Percentiles rank a stretch among this genome's conserved stretches.
These are phyloP conservation scores for Candida sp. DNA, from an alignment of 1,139 yeast genomes.

Conservation along the genomic window DNA sequence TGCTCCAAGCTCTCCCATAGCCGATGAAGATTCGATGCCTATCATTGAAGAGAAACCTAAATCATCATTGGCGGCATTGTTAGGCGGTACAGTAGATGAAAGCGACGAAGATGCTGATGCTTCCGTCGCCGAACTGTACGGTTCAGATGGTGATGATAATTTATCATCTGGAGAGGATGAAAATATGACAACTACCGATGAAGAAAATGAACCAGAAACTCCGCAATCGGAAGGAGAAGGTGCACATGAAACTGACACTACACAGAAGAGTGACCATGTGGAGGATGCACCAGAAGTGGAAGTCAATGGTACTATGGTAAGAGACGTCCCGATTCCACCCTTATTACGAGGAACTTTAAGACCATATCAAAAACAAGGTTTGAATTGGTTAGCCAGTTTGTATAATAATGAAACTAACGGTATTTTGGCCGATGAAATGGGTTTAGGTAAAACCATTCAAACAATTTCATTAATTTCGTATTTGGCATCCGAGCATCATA, in stretches of 20 bases:
- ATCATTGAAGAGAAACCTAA: not conserved
- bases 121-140: constrained; percentile 13
- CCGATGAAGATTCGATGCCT: constrained; percentile 8
- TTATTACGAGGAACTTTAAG: constrained; percentile 79
- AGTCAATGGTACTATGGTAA: constrained; percentile 48
- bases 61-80: constrained; percentile 8
- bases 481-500: constrained; percentile 87
- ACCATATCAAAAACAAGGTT: constrained; percentile 92
- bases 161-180: constrained; percentile 15
- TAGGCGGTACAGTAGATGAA: constrained; percentile 9
- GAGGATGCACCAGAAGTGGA: constrained; percentile 24
- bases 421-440: constrained; percentile 98
- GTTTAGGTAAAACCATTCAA: constrained; percentile 95
- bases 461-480: constrained; percentile 86
- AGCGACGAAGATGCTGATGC: constrained; percentile 13
- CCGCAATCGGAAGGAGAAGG: constrained; percentile 19
- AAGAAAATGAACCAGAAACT: constrained; percentile 25
- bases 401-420: constrained; percentile 95
- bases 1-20: constrained; percentile 1
- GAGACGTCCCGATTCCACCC: constrained; percentile 66
- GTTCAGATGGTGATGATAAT: constrained; percentile 12
- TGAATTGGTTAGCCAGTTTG: constrained; percentile 95
- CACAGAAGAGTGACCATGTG: constrained; percentile 14
- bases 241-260: constrained; percentile 12
- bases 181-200: constrained; percentile 18